These are phyloP conservation scores for Avena atlantica DNA, from an alignment of 176 grass and related monocot genomes.

Conservation along the genomic window DNA sequence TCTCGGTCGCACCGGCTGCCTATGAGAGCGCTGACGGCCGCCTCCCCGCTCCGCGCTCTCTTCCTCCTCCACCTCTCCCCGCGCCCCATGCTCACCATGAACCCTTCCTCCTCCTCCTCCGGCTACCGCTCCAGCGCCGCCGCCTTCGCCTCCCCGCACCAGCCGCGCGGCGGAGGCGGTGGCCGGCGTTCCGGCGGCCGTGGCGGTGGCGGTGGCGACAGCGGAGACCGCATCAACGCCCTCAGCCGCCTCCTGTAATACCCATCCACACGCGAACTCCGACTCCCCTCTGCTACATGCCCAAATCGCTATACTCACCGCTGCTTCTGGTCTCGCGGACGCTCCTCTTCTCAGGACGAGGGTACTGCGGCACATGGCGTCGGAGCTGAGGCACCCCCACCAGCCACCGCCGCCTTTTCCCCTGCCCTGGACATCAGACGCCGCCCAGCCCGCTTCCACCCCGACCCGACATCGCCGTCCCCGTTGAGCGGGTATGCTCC, in stretches of 20 bases:
- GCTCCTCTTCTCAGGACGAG: constrained; percentile 47
- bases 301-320: background rate
- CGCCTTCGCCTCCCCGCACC: constrained; percentile 40
- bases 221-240: constrained; percentile 59
- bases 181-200: constrained; percentile 32
- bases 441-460: too few species aligned
- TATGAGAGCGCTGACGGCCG: constrained; percentile 43
- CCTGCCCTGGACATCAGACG: too few species aligned
- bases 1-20: background rate
- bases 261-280: background rate
- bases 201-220: constrained; percentile 28
- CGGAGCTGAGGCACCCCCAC: constrained; percentile 73
- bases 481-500: too few species aligned
- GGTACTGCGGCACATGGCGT: constrained; percentile 87
- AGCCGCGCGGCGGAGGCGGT: constrained; percentile 23
- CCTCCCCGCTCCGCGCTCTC: constrained; percentile 6
- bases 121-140: constrained; percentile 46
- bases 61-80: constrained; percentile 1
- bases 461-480: too few species aligned
- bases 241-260: constrained; percentile 78
- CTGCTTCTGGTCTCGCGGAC: background rate
- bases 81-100: constrained; percentile 31
- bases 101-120: constrained; percentile 45
- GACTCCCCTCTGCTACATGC: background rate
- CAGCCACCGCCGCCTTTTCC: too few species aligned